Percentiles rank a stretch among this genome's conserved stretches.
phyloP scores from a whole-genome alignment of 192 early-diverging fungal genomes.

The Coemansia sp. region DNA sequence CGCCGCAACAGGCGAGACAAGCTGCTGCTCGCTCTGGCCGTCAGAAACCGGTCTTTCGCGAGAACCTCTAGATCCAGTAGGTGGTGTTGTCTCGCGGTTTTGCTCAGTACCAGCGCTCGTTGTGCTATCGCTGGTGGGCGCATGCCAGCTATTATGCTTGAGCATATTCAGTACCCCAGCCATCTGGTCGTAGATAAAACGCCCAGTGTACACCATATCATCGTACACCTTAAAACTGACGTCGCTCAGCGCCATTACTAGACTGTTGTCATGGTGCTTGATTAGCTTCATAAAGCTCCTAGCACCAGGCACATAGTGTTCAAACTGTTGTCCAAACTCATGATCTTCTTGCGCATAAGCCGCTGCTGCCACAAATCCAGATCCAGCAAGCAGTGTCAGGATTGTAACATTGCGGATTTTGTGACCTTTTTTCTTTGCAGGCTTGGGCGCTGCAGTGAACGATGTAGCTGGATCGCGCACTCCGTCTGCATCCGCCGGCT shows the following conservation, averaged over 20 bases:
- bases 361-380: conserved; percentile 47
- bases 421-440: conserved; percentile 40
- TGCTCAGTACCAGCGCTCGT: conserved; percentile 1
- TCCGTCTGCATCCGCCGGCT: conserved; percentile 20
- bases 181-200: conserved; percentile 53
- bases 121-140: conserved; percentile 29
- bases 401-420: conserved; percentile 43
- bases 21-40: neutral
- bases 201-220: conserved; percentile 46
- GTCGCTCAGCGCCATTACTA: conserved; percentile 51
- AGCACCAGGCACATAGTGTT: conserved; percentile 61
- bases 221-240: conserved; percentile 63
- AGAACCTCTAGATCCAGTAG: neutral
- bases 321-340: conserved; percentile 62
- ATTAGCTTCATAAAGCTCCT: conserved; percentile 56
- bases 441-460: conserved; percentile 35
- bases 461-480: conserved; percentile 22
- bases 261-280: conserved; percentile 54
- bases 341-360: conserved; percentile 44
- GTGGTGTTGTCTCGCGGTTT: neutral
- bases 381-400: conserved; percentile 27
- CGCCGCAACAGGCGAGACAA: conserved; percentile 11
- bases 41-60: neutral
- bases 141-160: conserved; percentile 48
- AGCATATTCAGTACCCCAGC: conserved; percentile 56